Conservation (phyloP, 2,329 filamentous ascomycete genomes). For the Dendrostoma leiphaemia region DNA sequence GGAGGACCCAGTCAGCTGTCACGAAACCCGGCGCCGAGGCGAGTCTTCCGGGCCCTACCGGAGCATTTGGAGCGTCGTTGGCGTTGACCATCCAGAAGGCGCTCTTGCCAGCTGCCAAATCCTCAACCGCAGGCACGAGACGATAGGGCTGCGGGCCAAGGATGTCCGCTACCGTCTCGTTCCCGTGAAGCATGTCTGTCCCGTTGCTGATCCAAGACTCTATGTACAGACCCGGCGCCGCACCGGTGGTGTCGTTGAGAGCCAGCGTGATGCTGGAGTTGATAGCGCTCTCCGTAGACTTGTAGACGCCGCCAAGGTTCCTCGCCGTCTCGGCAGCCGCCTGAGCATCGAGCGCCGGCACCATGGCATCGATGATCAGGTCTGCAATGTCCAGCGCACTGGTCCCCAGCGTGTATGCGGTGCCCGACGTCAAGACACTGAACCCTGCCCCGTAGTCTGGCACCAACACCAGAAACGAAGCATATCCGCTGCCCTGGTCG, state of each 20-base stretch:
- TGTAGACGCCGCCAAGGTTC: slow-evolving; percentile 28
- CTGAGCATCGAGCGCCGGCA: slow-evolving; percentile 26
- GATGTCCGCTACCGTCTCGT: no score
- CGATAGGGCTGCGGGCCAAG: slow-evolving; percentile 10
- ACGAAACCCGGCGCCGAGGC: slow-evolving; percentile 22
- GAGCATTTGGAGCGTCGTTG: slow-evolving; percentile 15
- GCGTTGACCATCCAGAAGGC: slow-evolving; percentile 18
- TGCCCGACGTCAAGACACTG: slow-evolving; percentile 29
- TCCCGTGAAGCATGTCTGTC: slow-evolving; percentile 16
- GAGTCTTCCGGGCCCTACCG: slow-evolving; percentile 3
- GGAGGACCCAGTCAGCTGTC: slow-evolving; percentile 21
- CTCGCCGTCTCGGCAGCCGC: slow-evolving; percentile 24
- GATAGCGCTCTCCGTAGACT: slow-evolving; percentile 2
- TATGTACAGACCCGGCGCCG: slow-evolving; percentile 21
- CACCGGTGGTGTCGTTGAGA: slow-evolving; percentile 22
- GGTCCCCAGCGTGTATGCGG: background rate
- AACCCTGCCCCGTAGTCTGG: slow-evolving; percentile 34
- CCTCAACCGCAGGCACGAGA: slow-evolving; percentile 18
- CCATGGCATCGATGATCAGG: slow-evolving; percentile 24
- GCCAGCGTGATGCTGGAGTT: slow-evolving; percentile 21
- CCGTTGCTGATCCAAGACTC: slow-evolving; percentile 21
- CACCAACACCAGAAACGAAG: slow-evolving; percentile 30
- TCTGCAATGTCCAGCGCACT: slow-evolving; percentile 28
- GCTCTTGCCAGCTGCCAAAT: slow-evolving; percentile 15
- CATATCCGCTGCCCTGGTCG: slow-evolving; percentile 29